Evolutionary conservation across 495 filamentous ascomycete genomes (phyloP).

Genomic region (Aspergillus wentii): DNA sequence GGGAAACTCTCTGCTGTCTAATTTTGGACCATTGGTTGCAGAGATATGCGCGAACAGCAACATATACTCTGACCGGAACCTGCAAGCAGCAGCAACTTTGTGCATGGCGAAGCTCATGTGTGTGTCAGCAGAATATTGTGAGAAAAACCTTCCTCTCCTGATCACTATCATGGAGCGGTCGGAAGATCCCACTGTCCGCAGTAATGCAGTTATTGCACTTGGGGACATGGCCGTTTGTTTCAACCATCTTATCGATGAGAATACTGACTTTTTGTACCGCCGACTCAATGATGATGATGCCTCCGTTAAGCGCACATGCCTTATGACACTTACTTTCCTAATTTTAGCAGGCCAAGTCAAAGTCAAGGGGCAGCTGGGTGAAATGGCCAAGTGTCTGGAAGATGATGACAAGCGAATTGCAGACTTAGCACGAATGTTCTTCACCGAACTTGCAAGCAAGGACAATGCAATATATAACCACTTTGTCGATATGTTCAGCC

Average conservation of each 20-base stretch:
- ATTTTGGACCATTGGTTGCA: slow-evolving; percentile 83
- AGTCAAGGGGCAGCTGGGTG: slow-evolving; percentile 98
- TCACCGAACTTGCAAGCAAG: slow-evolving; percentile 92
- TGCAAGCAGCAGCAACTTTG: slow-evolving; percentile 91
- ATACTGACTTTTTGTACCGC: slow-evolving; percentile 96
- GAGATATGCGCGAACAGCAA: slow-evolving; percentile 96
- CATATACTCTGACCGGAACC: slow-evolving; percentile 74
- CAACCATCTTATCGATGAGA: slow-evolving; percentile 98
- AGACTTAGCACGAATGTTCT: slow-evolving; percentile 96
- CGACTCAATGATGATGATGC: slow-evolving; percentile 82
- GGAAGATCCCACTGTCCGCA: slow-evolving; percentile 80
- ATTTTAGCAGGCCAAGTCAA: slow-evolving; percentile 98
- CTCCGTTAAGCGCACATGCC: slow-evolving; percentile 92
- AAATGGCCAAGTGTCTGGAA: slow-evolving; percentile 98
- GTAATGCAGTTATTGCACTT: slow-evolving; percentile 93
- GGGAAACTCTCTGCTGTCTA: slow-evolving; percentile 73
- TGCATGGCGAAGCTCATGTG: slow-evolving; percentile 99
- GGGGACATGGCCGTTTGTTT: slow-evolving; percentile 99
- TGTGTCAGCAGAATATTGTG: slow-evolving; percentile 90
- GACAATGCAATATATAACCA: slow-evolving; percentile 99
- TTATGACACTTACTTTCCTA: slow-evolving; percentile 97
- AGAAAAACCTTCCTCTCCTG: slow-evolving; percentile 84
- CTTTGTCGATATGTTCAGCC: slow-evolving; percentile 97
- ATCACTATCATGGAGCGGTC: slow-evolving; percentile 98
- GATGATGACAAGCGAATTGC: slow-evolving; percentile 90